Evolutionary conservation across 345 rosid species (phyloP).

Genomic region (Sonneratia alba): DNA sequence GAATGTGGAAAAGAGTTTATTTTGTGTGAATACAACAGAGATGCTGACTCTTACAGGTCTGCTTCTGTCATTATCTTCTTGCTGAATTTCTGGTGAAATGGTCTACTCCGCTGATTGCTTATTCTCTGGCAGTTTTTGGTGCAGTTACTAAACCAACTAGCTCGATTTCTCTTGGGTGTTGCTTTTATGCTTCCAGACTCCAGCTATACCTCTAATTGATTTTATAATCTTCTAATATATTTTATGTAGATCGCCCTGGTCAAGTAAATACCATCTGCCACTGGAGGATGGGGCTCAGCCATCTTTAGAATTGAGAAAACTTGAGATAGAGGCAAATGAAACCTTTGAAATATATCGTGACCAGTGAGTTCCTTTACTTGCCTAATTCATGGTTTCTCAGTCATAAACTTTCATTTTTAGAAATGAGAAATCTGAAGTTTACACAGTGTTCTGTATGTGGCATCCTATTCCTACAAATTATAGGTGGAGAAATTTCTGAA

Average conservation of each 20-base stretch:
- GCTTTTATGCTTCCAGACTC: background rate
- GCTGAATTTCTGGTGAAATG: background rate
- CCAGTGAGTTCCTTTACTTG: slow-evolving; percentile 95
- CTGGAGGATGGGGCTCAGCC: slow-evolving; percentile 79
- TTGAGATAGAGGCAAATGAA: slow-evolving; percentile 87
- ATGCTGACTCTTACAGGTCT: slow-evolving; percentile 91
- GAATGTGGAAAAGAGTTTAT: slow-evolving; percentile 76
- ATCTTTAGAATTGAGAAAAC: slow-evolving; percentile 71
- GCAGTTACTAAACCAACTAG: background rate
- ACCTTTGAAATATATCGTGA: slow-evolving; percentile 83
- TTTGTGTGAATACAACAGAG: slow-evolving; percentile 93
- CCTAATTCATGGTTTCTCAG: slow-evolving; percentile 27
- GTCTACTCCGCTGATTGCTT: background rate
- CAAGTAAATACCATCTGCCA: slow-evolving; percentile 68
- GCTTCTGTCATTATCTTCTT: background rate
- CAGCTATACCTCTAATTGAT: too few species aligned
- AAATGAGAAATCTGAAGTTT: background rate
- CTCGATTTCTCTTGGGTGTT: background rate
- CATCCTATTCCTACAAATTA: too few species aligned
- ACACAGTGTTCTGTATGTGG: too few species aligned
- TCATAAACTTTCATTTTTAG: background rate
- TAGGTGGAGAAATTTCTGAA: too few species aligned
- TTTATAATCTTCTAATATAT: background rate
- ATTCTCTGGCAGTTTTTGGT: background rate
- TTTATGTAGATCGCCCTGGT: slow-evolving; percentile 81